Evolutionary conservation across 2,329 filamentous ascomycete species (phyloP).

Genomic region (Nannizziopsis arthrosporioides): DNA sequence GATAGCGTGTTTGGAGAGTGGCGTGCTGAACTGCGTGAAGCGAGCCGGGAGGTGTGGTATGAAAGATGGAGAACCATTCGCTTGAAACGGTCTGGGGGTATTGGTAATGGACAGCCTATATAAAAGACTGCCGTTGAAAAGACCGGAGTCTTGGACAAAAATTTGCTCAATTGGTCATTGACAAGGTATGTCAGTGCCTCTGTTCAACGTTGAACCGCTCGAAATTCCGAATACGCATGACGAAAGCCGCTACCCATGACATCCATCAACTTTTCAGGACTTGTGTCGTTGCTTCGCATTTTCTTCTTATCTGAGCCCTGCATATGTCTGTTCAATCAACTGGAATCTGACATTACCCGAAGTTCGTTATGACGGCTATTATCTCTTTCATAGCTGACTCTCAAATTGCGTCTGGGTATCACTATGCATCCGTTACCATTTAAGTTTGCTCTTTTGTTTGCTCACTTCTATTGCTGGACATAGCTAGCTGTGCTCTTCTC

Average conservation of each 20-base stretch:
- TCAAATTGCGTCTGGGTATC: neutral
- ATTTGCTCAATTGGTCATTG: too few species aligned
- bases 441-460: neutral
- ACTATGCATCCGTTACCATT: neutral
- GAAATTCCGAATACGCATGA: too few species aligned
- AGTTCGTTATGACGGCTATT: neutral
- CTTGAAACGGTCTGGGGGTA: constrained; percentile 21
- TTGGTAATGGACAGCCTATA: constrained; percentile 1
- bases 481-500: neutral
- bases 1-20: constrained; percentile 89
- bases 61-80: constrained; percentile 74
- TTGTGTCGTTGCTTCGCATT: too few species aligned
- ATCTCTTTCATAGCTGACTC: neutral
- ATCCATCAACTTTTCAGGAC: too few species aligned
- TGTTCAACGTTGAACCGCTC: too few species aligned
- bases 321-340: too few species aligned
- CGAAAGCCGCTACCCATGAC: neutral
- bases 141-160: too few species aligned
- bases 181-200: too few species aligned
- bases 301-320: too few species aligned
- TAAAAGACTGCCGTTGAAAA: neutral
- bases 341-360: too few species aligned
- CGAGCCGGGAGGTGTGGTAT: constrained; percentile 86
- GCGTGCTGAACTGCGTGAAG: constrained; percentile 79
- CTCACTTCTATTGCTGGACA: neutral